Base-by-base conservation (phyloP, 495 filamentous ascomycete species). In the Podospora pseudocomata region DNA sequence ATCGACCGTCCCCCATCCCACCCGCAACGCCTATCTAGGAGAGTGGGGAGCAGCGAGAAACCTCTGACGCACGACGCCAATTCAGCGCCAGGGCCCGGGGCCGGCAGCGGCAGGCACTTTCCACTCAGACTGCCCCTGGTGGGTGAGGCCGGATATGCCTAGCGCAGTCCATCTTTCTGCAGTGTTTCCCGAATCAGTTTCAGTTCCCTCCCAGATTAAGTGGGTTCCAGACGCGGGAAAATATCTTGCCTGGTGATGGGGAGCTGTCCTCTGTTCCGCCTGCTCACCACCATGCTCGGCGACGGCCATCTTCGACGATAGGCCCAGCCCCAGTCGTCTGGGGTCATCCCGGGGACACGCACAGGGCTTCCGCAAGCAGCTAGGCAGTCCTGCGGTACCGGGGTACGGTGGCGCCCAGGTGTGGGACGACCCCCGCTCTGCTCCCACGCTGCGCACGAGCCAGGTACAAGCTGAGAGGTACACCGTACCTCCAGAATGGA, bases 401-500 rank as follows among this genome's bases (percentile, higher is more conserved):
- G 53, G 30, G 61, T 63, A 49, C 60, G 68, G 64, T 64, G 63
- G 68, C 64, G 64, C 59, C 57, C 28, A 28, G 20, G 64, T 23
- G 68, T 66, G 64, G 68, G 60, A 64, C 63, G 68, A 63, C 60
- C 60, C 68, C 68, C 65, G 60, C 64, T 66, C 67, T 32, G 57
- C 23, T 65, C 62, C 60, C 26, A 62, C 60, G 18, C 60, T 63
- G 19, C 5, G 26, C 23, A 61, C 26, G 27, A 30, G 59, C 16
- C 16, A 39, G 5, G 23, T 62, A 28, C 19, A n/a, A 6, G 9
- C 60, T 26, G 23, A 28, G 23, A 23, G 23, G 23, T 23, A 23
- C 23, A 23, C 23, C 23, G 19, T 20, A 20, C 23, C 19, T 28
- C 23, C 26, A 39, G 13, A 63, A 34, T 44, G 26, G 44, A 34